Conservation (phyloP, 331 rosid genomes). For the Stylosanthes scabra region DNA sequence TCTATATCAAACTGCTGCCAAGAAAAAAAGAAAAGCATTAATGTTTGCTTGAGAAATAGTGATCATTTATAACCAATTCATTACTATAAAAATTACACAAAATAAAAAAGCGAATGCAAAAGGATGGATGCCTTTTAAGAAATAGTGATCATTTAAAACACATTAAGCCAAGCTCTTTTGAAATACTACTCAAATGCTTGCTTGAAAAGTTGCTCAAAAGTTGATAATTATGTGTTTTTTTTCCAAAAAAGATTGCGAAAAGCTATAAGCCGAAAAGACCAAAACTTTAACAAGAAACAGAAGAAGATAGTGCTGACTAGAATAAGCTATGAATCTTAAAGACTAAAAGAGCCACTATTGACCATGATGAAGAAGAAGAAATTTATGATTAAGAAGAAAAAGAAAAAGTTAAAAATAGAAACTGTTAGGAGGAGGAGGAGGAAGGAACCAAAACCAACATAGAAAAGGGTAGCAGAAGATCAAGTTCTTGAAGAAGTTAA, state of each 20-base stretch:
- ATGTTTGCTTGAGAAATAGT: too few relatives aligned
- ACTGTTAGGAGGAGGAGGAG: neutral
- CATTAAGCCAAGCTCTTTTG: neutral
- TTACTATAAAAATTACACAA: slow-evolving; percentile 1
- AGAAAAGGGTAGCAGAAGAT: slow-evolving; percentile 3
- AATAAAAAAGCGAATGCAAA: neutral
- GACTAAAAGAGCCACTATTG: neutral
- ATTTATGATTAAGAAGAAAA: neutral
- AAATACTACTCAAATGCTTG: neutral
- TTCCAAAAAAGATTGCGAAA: neutral
- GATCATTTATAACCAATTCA: neutral
- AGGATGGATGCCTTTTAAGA: slow-evolving; percentile 11
- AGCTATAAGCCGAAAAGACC: neutral
- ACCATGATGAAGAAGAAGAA: neutral
- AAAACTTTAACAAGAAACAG: slow-evolving; percentile 11
- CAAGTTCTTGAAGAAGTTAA: neutral
- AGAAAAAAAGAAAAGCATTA: slow-evolving; percentile 1
- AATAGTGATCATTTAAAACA: neutral
- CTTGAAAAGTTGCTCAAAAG: neutral
- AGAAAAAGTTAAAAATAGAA: neutral
- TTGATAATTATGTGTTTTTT: neutral
- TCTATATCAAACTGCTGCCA: slow-evolving; percentile 28
- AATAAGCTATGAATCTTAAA: neutral
- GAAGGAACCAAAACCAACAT: neutral
- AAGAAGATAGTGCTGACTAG: slow-evolving; percentile 13